Evolutionary conservation across 78 protist species (phyloP).

Genomic region (Dictyostelium capitatum): DNA sequence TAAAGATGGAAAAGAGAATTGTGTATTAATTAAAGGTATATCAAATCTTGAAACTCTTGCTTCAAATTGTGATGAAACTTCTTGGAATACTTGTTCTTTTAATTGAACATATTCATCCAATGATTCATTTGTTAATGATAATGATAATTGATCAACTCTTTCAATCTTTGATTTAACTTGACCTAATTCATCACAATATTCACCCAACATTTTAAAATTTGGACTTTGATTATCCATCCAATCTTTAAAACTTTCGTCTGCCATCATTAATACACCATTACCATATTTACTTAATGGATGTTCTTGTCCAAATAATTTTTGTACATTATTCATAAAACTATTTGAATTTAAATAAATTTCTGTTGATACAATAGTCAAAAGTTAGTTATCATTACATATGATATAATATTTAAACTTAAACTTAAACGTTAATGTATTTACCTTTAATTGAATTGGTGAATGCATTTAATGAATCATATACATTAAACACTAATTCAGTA

Average conservation of each 20-base stretch:
- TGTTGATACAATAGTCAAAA: not conserved
- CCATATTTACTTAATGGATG: constrained; percentile 20
- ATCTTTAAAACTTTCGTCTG: constrained; percentile 4
- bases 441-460: constrained; percentile 26
- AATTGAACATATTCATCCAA: constrained; percentile 1
- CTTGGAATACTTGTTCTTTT: constrained; percentile 2
- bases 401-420: not conserved
- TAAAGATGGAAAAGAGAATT: constrained; percentile 11
- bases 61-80: not conserved
- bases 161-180: not conserved
- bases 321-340: constrained; percentile 12
- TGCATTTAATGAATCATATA: constrained; percentile 2
- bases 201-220: constrained; percentile 20
- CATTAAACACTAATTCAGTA: not conserved
- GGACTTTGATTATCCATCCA: constrained; percentile 3
- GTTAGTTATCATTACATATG: not conserved
- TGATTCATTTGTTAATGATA: not conserved
- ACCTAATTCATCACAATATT: not conserved
- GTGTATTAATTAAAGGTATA: constrained; percentile 21
- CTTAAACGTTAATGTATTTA: no score
- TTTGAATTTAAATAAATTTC: constrained; percentile 33
- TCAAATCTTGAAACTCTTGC: not conserved
- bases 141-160: constrained; percentile 18
- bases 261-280: constrained; percentile 8
- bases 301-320: not conserved